These are phyloP conservation scores for Citeromyces nyonsensis DNA, from an alignment of 805 yeast genomes.

Conservation along the genomic window DNA sequence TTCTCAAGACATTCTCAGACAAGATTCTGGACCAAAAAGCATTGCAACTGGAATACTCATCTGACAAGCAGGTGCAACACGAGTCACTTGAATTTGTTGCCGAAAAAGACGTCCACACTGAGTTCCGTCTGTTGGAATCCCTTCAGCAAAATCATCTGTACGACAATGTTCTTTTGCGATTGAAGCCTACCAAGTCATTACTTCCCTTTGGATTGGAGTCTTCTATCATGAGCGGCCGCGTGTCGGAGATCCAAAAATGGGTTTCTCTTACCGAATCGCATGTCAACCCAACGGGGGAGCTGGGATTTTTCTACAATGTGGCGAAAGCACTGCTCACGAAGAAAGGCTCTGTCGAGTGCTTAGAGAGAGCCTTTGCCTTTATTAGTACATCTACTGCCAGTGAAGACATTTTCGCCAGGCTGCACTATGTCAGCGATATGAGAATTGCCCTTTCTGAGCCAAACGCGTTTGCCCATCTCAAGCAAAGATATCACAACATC, in stretches of 20 bases:
- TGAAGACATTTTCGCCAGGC: no score
- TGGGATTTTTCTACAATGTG: slow-evolving; percentile 46
- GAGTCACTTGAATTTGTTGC: slow-evolving; percentile 67
- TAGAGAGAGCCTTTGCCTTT: no score
- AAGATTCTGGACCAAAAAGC: slow-evolving; percentile 62
- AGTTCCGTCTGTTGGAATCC: slow-evolving; percentile 38
- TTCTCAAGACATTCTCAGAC: slow-evolving; percentile 56
- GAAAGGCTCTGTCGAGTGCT: no score
- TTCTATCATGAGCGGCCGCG: slow-evolving; percentile 48
- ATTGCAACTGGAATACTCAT: slow-evolving; percentile 68
- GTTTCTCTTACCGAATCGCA: slow-evolving; percentile 26
- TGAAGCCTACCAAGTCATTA: slow-evolving; percentile 42
- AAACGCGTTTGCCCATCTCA: slow-evolving; percentile 4
- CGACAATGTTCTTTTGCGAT: slow-evolving; percentile 40
- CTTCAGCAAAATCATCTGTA: slow-evolving; percentile 65
- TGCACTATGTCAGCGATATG: no score
- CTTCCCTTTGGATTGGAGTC: slow-evolving; percentile 60
- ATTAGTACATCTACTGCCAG: no score
- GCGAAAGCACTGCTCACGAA: slow-evolving; percentile 37
- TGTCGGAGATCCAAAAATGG: slow-evolving; percentile 41
- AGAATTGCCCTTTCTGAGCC: no score
- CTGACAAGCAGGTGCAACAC: slow-evolving; percentile 77
- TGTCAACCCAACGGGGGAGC: slow-evolving; percentile 16
- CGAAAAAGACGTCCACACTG: slow-evolving; percentile 6
- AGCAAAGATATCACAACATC: slow-evolving; percentile 11